phyloP scores from a whole-genome alignment of 164 flowering plant genomes.

The Vitis riparia region DNA sequence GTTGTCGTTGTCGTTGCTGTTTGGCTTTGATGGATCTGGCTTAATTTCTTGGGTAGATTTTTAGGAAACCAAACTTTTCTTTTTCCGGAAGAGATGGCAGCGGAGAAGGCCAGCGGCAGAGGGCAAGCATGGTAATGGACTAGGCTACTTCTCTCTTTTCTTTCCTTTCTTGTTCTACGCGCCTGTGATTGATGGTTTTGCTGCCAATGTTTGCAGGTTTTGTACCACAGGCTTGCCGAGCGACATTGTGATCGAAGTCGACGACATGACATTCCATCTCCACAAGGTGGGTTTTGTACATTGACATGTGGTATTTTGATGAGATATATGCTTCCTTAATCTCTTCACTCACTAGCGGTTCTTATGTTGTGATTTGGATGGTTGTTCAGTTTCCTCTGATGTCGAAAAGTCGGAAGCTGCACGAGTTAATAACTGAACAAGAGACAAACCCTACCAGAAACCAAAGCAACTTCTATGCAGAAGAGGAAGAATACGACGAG shows the following conservation, averaged over 20 bases:
- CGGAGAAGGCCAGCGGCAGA: conserved; percentile 64
- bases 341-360: not conserved
- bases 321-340: not conserved
- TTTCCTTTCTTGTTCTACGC: not conserved
- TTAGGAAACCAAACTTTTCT: not conserved
- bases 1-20: not conserved
- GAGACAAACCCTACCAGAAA: conserved; percentile 31
- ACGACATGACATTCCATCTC: conserved; percentile 82
- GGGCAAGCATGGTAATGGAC: conserved; percentile 84
- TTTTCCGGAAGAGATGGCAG: conserved; percentile 37
- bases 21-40: conserved; percentile 14
- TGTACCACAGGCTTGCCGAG: conserved; percentile 94
- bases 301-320: not conserved
- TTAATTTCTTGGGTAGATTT: not conserved
- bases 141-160: not conserved
- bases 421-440: conserved; percentile 55
- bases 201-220: conserved; percentile 52
- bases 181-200: not conserved
- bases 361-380: not conserved
- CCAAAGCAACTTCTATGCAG: conserved; percentile 5
- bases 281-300: conserved; percentile 60
- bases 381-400: conserved; percentile 71
- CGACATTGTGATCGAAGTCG: conserved; percentile 83
- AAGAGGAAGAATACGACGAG: conserved; percentile 28
- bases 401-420: conserved; percentile 73